Conservation (phyloP, 2,329 filamentous ascomycete species). For the Monosporascus ibericus region DNA sequence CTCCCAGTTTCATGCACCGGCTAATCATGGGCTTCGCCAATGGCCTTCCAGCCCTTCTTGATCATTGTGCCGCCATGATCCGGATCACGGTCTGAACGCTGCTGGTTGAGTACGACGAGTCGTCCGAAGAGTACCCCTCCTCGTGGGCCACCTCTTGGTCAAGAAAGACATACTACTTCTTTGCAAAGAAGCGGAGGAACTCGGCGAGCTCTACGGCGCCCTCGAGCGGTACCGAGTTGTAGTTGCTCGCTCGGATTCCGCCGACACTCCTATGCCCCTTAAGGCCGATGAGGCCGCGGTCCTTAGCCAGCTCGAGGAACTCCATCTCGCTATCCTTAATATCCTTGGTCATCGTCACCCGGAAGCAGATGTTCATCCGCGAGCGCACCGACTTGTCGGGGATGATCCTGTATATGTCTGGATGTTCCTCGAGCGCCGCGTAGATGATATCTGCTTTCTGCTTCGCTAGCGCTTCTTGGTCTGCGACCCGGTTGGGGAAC, state of each 20-base stretch:
- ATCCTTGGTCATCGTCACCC: constrained; percentile 54
- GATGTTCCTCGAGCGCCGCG: constrained; percentile 64
- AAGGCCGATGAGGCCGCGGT: constrained; percentile 65
- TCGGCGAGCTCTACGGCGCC: constrained; percentile 61
- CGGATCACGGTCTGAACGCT: no score
- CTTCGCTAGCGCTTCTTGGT: constrained; percentile 67
- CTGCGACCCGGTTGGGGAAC: constrained; percentile 63
- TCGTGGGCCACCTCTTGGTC: neutral
- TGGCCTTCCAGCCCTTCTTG: no score
- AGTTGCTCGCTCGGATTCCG: constrained; percentile 81
- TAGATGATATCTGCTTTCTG: constrained; percentile 77
- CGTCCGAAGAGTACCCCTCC: neutral
- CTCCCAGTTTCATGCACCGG: no score
- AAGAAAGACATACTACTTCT: constrained; percentile 16
- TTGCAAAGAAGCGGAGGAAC: constrained; percentile 54
- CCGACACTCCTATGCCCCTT: constrained; percentile 87
- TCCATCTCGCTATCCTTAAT: constrained; percentile 67
- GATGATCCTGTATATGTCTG: constrained; percentile 69
- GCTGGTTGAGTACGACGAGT: neutral
- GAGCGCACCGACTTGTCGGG: constrained; percentile 71
- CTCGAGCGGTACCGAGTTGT: constrained; percentile 72
- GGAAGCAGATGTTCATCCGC: constrained; percentile 94
- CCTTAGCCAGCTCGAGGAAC: constrained; percentile 69
- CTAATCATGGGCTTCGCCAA: no score
- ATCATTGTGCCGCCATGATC: no score